Conservation (phyloP, 306 rosid species). For the Glycine latifolia region DNA sequence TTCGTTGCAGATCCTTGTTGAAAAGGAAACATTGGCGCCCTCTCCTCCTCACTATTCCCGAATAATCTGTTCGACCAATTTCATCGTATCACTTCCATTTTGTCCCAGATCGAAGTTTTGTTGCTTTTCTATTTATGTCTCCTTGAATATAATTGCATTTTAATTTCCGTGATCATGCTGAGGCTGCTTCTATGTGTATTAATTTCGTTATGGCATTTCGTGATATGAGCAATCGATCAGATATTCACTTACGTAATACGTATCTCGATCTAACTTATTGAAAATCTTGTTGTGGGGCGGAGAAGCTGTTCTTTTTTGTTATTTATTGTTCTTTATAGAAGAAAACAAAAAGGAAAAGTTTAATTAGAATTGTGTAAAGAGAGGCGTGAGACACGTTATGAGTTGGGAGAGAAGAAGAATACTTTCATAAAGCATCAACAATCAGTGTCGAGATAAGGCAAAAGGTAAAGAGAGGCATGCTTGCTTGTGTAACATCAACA, state of each 20-base stretch:
- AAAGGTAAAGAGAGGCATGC: slow-evolving; percentile 40
- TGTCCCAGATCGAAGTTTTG: not conserved
- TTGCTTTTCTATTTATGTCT: slow-evolving; percentile 22
- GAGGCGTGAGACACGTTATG: slow-evolving; percentile 42
- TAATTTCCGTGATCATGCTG: not conserved
- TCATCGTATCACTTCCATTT: not conserved
- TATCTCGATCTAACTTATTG: not conserved
- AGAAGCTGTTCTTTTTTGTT: slow-evolving; percentile 18
- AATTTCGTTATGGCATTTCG: not conserved
- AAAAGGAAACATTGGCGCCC: slow-evolving; percentile 87
- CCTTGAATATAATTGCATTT: slow-evolving; percentile 28
- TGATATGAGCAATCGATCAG: not conserved
- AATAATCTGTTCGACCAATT: slow-evolving; percentile 38
- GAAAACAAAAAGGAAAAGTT: slow-evolving; percentile 33
- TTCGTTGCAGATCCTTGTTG: slow-evolving; percentile 70
- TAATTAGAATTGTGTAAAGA: slow-evolving; percentile 50
- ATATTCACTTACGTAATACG: not conserved
- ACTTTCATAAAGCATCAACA: slow-evolving; percentile 42
- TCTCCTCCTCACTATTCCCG: slow-evolving; percentile 70
- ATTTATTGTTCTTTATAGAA: slow-evolving; percentile 13
- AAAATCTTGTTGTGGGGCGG: not conserved
- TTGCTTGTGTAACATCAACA: slow-evolving; percentile 17
- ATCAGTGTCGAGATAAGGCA: slow-evolving; percentile 29
- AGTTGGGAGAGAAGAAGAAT: slow-evolving; percentile 20
- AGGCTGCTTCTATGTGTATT: slow-evolving; percentile 2